Conservation (phyloP, 2,329 filamentous ascomycete genomes). For the Peltaster fructicola region DNA sequence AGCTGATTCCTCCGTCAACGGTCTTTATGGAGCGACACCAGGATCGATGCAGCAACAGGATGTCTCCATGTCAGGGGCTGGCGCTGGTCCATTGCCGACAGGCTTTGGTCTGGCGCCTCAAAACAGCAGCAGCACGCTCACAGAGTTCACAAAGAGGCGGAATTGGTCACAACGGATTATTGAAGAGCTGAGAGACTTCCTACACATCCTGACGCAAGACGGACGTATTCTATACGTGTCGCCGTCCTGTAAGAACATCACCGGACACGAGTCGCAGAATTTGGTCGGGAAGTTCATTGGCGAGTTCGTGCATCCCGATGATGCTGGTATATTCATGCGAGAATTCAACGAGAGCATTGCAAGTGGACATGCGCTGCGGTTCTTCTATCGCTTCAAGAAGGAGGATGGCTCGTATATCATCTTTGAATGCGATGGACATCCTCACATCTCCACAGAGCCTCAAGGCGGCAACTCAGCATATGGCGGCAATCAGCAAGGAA, state of each 20-base stretch:
- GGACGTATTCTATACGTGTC: conserved; percentile 77
- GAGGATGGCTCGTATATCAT: conserved; percentile 58
- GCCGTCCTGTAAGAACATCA: conserved; percentile 54
- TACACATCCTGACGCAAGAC: conserved; percentile 73
- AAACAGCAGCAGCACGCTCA: conserved; percentile 36
- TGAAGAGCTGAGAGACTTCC: conserved; percentile 74
- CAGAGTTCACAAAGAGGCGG: conserved; percentile 46
- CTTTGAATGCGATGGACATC: conserved; percentile 84
- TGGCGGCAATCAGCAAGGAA: conserved; percentile 6
- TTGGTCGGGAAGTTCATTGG: conserved; percentile 59
- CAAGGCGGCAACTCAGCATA: conserved; percentile 4
- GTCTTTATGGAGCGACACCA: too few species aligned
- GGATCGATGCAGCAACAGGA: conserved; percentile 10
- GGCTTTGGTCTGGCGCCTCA: conserved; percentile 32
- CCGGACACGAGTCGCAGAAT: conserved; percentile 55
- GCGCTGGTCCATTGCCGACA: conserved; percentile 38
- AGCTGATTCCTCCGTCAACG: too few species aligned
- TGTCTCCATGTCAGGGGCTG: conserved; percentile 24
- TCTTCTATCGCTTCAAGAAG: conserved; percentile 72
- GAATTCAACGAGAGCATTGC: conserved; percentile 84
- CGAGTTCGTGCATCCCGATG: conserved; percentile 73
- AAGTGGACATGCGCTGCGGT: conserved; percentile 57
- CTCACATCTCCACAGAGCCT: conserved; percentile 60
- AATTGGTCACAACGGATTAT: conserved; percentile 83
- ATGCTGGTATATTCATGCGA: conserved; percentile 63